A percentile compares a stretch with the other conserved stretches of the same genome.
These are phyloP conservation scores for Dentipellis fragilis DNA, from an alignment of 768 basidiomycete species.

Conservation along the genomic window DNA sequence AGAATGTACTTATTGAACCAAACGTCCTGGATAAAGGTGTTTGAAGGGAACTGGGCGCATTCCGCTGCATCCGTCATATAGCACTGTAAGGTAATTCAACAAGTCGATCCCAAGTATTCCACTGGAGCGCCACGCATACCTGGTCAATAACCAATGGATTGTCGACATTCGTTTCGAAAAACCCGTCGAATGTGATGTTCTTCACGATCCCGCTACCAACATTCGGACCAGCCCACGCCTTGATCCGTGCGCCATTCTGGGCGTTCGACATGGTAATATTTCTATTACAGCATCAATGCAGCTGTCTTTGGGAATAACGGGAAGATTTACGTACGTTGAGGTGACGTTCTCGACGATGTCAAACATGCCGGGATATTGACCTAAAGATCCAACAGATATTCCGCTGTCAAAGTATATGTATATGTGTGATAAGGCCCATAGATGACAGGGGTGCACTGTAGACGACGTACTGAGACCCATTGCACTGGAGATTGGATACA, in stretches of 20 bases:
- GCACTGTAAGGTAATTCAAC: constrained; percentile 23
- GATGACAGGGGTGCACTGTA: neutral
- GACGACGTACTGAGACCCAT: constrained; percentile 42
- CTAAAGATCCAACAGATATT: constrained; percentile 51
- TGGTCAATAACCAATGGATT: constrained; percentile 53
- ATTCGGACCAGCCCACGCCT: constrained; percentile 52
- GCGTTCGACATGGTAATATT: constrained; percentile 53
- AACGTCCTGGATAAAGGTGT: constrained; percentile 46
- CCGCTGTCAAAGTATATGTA: constrained; percentile 26
- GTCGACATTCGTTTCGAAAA: constrained; percentile 43
- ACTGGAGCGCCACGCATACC: constrained; percentile 18
- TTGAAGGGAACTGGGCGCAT: constrained; percentile 46
- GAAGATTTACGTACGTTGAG: constrained; percentile 25
- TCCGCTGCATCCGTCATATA: constrained; percentile 36
- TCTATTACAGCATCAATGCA: constrained; percentile 16
- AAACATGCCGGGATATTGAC: constrained; percentile 36
- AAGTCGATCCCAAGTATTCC: no score
- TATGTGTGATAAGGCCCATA: neutral
- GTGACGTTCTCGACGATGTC: constrained; percentile 56
- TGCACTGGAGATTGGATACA: constrained; percentile 48
- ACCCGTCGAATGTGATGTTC: constrained; percentile 45
- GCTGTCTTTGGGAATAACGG: neutral
- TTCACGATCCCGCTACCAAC: constrained; percentile 50
- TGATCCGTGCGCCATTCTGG: constrained; percentile 59
- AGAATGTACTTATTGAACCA: constrained; percentile 36